Percentiles rank a stretch among this genome's conserved stretches.
phyloP scores from a whole-genome alignment of 2,329 filamentous ascomycete genomes.

The Cyanodermella asteris region DNA sequence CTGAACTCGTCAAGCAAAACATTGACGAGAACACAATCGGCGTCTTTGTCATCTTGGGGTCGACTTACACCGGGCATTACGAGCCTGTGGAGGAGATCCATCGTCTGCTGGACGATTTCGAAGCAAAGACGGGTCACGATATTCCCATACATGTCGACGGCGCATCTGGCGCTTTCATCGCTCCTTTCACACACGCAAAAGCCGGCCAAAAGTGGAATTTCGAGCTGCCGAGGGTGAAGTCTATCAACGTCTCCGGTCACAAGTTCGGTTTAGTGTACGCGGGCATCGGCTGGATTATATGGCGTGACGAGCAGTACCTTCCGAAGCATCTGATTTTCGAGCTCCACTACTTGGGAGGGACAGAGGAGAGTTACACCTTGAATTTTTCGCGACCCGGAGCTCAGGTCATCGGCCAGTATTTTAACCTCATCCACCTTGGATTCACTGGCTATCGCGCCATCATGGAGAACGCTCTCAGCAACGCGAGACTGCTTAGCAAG shows the following conservation, averaged over 20 bases:
- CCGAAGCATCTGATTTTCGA: conserved; percentile 50
- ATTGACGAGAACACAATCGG: conserved; percentile 59
- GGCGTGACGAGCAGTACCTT: conserved; percentile 41
- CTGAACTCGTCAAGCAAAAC: conserved; percentile 40
- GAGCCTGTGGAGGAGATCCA: conserved; percentile 49
- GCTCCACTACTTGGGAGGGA: conserved; percentile 49
- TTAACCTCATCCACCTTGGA: conserved; percentile 49
- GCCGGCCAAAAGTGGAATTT: conserved; percentile 14
- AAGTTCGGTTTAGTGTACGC: conserved; percentile 37
- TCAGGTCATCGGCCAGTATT: conserved; percentile 51
- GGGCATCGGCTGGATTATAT: conserved; percentile 47
- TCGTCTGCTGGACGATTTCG: conserved; percentile 39
- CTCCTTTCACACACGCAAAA: conserved; percentile 18
- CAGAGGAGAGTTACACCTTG: conserved; percentile 46
- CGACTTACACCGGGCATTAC: conserved; percentile 53
- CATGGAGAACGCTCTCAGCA: conserved; percentile 39
- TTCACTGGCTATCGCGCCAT: conserved; percentile 35
- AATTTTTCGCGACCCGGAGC: conserved; percentile 52
- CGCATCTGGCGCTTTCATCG: conserved; percentile 21
- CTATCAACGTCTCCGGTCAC: conserved; percentile 36
- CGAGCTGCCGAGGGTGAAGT: conserved; percentile 16
- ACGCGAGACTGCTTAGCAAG: conserved; percentile 41
- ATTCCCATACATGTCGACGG: conserved; percentile 38
- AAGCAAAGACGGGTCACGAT: conserved; percentile 37
- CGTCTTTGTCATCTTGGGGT: conserved; percentile 50